phyloP scores from a whole-genome alignment of 768 basidiomycete genomes.

The Boletus rubescentipes region DNA sequence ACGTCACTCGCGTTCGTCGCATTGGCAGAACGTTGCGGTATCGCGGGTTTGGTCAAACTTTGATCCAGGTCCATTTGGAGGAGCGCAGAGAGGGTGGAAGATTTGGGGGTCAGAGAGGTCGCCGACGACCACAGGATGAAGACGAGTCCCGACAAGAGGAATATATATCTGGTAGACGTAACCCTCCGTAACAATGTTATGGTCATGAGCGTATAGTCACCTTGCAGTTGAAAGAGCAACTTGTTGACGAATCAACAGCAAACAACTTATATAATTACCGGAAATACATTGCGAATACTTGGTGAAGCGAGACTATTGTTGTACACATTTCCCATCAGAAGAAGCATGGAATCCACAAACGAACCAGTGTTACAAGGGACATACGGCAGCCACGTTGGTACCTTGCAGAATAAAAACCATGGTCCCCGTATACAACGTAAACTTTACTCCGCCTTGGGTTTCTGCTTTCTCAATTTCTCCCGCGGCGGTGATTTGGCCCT shows the following conservation, averaged over 20 bases:
- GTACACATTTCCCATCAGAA: too few species aligned
- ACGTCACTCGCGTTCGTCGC: neutral
- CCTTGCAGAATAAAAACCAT: too few species aligned
- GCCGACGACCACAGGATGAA: constrained; percentile 23
- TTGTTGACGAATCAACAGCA: neutral
- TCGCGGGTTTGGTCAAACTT: neutral
- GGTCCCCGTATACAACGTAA: too few species aligned
- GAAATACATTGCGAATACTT: too few species aligned
- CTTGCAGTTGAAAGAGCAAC: neutral
- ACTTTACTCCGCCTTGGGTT: neutral
- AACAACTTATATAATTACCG: too few species aligned
- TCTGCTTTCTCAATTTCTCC: neutral
- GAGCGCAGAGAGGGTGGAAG: constrained; percentile 11
- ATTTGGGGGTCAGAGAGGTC: constrained; percentile 7
- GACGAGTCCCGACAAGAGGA: constrained; percentile 19
- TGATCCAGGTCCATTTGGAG: constrained; percentile 17
- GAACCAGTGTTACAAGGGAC: neutral
- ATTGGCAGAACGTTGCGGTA: neutral
- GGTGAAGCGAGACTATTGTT: too few species aligned
- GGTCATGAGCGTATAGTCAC: too few species aligned
- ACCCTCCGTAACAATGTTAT: constrained; percentile 6
- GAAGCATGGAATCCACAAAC: too few species aligned
- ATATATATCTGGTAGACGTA: constrained; percentile 22
- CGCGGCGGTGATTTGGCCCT: neutral
- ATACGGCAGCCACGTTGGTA: too few species aligned